Percentiles rank a stretch among this genome's conserved stretches.
phyloP scores from a whole-genome alignment of 495 filamentous ascomycete species.

The Neurospora sublineolata region DNA sequence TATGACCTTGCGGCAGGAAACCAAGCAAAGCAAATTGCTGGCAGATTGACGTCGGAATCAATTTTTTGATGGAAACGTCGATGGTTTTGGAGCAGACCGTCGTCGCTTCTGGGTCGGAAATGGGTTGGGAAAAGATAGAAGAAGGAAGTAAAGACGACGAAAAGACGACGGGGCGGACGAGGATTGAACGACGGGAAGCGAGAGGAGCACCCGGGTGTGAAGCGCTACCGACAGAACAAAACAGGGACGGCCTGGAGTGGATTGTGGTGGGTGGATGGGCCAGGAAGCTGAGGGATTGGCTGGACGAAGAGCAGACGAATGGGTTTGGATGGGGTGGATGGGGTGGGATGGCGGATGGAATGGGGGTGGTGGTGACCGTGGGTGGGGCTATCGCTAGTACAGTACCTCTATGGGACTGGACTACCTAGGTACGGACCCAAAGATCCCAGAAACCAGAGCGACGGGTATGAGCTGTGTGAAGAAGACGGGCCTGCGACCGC shows the following conservation, averaged over 20 bases:
- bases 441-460: constrained; percentile 24
- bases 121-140: not conserved
- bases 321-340: not conserved
- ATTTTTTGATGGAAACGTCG: not conserved
- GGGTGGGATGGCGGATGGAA: not conserved
- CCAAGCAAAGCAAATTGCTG: not conserved
- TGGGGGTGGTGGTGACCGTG: not conserved
- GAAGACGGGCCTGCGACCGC: constrained; percentile 5
- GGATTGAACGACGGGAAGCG: not conserved
- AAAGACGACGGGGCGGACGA: not conserved
- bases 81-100: not conserved
- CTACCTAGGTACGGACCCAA: constrained; percentile 11
- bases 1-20: constrained; percentile 1
- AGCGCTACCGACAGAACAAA: not conserved
- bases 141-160: not conserved
- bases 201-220: not conserved
- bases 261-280: not conserved
- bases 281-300: not conserved
- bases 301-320: not conserved
- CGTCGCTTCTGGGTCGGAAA: not conserved
- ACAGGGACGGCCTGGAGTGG: not conserved
- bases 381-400: not conserved
- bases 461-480: constrained; percentile 13
- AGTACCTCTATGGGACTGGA: constrained; percentile 2
- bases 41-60: not conserved